Base-by-base conservation (phyloP, 1,284 basidiomycete species). In the Gastroboletus turbinatus region DNA sequence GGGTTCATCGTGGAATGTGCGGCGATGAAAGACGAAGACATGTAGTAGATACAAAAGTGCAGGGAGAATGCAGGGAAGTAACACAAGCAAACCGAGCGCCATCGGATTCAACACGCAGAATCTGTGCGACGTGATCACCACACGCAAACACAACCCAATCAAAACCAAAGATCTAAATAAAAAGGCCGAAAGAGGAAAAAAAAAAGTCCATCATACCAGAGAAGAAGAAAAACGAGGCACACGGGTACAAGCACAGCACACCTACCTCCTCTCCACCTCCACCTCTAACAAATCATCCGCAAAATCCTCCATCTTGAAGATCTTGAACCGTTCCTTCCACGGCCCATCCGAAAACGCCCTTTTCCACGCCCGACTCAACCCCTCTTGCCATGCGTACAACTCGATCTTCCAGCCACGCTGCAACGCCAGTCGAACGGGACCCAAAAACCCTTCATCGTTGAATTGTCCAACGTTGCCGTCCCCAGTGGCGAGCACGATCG, bases 381-480 rank as follows among this genome's bases (percentile, higher is more conserved):
- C 88, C 33, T 84, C 85, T 66, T 90, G 87, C 90, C 90, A 92
- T 7, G 88, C 89, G 68, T 90, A 90, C 65, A 96, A 68, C 74
- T 96, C 94, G 16, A 96, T 92, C 57, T 78, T 80, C 94, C 93
- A 96, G 2, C 93, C 93, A 52, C 86, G 82, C 71, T 85, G 86
- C 64, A 95, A 73, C 11, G 94, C 93, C 13, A 86, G 85, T 53
- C 89, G 77, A 14, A 94, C 90, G 50, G 88, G 88, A 1, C 92
- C 91, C 29, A 92, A 71, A 73, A 95, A 96, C 4, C 92, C 92
- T 64, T 93, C 88, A 58, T 91, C 88, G 69, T 87, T 94, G 68
- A 94, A 95, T 68, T 95, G 88, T 3, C 90, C 90, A 13, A 88
- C 87, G 65, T 92, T 91, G 21, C 92, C 92, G 69, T 96, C 93